phyloP scores from a whole-genome alignment of 2,329 filamentous ascomycete genomes.

The Alternaria burnsii region DNA sequence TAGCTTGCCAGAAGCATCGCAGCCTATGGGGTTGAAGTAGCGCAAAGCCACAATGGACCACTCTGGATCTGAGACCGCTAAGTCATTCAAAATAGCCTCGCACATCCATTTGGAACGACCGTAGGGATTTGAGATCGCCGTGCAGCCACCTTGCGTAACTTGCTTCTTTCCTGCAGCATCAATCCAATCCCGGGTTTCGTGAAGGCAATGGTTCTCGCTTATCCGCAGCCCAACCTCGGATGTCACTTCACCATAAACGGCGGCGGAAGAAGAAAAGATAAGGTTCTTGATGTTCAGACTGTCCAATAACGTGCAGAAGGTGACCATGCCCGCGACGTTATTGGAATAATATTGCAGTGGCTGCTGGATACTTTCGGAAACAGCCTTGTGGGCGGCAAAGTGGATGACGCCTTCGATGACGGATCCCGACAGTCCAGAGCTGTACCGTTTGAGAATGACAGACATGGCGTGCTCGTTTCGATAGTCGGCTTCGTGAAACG shows the following conservation, averaged over 20 bases:
- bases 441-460: conserved; percentile 13
- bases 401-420: conserved; percentile 69
- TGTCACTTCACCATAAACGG: conserved; percentile 63
- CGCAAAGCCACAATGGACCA: conserved; percentile 68
- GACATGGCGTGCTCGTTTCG: conserved; percentile 29
- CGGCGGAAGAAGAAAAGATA: conserved; percentile 70
- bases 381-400: conserved; percentile 71
- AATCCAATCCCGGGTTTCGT: conserved; percentile 38
- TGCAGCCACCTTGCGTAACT: conserved; percentile 14
- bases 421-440: conserved; percentile 29
- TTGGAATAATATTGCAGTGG: conserved; percentile 71
- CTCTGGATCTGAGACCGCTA: conserved; percentile 64
- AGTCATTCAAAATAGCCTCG: conserved; percentile 68
- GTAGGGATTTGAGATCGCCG: conserved; percentile 65
- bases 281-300: conserved; percentile 67
- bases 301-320: conserved; percentile 63
- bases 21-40: conserved; percentile 71
- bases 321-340: conserved; percentile 68
- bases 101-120: conserved; percentile 71
- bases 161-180: neutral
- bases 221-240: conserved; percentile 52
- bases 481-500: conserved; percentile 57
- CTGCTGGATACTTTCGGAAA: conserved; percentile 65
- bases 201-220: conserved; percentile 61
- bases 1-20: conserved; percentile 66